A percentile compares a stretch with the other conserved stretches of the same genome.
Conservation (phyloP, 1,284 basidiomycete species). For the Sporisorium exsertum region DNA sequence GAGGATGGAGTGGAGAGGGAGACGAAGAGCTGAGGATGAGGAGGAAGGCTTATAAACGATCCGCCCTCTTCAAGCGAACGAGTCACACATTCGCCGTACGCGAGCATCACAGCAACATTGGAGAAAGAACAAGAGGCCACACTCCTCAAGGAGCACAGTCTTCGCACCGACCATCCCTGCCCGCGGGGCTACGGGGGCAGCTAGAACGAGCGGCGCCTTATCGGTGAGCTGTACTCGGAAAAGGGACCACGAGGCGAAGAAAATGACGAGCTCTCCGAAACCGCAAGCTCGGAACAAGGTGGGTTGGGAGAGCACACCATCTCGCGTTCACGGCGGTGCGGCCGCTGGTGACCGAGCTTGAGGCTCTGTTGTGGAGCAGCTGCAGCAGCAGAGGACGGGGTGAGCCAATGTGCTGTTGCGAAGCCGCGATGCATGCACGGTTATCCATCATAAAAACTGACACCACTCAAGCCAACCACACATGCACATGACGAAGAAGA, state of each 20-base stretch:
- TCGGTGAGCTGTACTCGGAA: background rate
- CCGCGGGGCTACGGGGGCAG: background rate
- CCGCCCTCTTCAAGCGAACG: background rate
- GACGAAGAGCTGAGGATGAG: background rate
- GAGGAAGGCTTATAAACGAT: constrained; percentile 7
- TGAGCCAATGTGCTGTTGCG: background rate
- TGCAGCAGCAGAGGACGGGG: background rate
- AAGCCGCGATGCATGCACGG: background rate
- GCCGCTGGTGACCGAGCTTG: background rate
- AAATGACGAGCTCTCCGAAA: constrained; percentile 3
- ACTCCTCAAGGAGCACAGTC: background rate
- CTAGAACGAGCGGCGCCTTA: constrained; percentile 12
- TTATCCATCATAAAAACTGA: background rate
- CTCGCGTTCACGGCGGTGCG: background rate
- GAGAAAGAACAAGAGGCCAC: background rate
- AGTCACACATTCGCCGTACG: too few relatives aligned
- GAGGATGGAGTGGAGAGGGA: background rate
- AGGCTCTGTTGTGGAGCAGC: background rate
- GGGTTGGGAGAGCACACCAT: constrained; percentile 1
- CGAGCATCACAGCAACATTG: background rate
- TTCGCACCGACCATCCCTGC: constrained; percentile 4
- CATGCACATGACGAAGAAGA: background rate
- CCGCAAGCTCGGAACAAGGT: background rate
- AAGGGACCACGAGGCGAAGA: background rate
- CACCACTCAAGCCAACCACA: background rate